These are phyloP conservation scores for Limnanthes douglasii DNA, from an alignment of 345 rosid genomes.

Conservation along the genomic window DNA sequence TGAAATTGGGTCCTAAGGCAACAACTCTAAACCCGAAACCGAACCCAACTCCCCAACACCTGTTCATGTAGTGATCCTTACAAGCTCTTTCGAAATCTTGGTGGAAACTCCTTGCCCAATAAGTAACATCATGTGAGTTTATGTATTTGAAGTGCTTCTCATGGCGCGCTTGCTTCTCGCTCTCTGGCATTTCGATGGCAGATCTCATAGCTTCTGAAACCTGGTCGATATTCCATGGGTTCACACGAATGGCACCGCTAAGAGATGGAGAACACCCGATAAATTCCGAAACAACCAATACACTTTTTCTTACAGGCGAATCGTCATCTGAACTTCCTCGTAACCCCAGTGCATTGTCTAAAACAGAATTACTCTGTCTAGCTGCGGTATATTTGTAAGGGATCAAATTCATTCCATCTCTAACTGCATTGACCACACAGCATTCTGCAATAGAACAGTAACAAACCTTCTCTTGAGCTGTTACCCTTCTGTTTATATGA, in stretches of 20 bases:
- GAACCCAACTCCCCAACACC: slow-evolving; percentile 64
- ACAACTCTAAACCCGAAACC: slow-evolving; percentile 59
- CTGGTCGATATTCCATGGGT: slow-evolving; percentile 65
- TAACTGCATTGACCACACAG: slow-evolving; percentile 60
- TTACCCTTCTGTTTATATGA: slow-evolving; percentile 29
- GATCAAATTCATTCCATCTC: slow-evolving; percentile 90
- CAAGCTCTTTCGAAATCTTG: slow-evolving; percentile 75
- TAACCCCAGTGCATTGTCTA: slow-evolving; percentile 42
- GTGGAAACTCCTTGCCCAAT: slow-evolving; percentile 67
- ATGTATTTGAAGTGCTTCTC: slow-evolving; percentile 76
- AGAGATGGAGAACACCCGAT: slow-evolving; percentile 86
- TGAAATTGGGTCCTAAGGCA: slow-evolving; percentile 52
- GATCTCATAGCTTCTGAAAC: slow-evolving; percentile 48
- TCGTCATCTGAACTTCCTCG: slow-evolving; percentile 16
- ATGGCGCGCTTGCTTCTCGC: slow-evolving; percentile 57
- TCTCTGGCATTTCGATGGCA: slow-evolving; percentile 24
- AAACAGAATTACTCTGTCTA: slow-evolving; percentile 51
- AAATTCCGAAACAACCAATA: slow-evolving; percentile 71
- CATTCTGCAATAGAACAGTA: slow-evolving; percentile 61
- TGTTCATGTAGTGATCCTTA: slow-evolving; percentile 45
- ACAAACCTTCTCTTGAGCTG: slow-evolving; percentile 48
- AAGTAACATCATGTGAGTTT: slow-evolving; percentile 64
- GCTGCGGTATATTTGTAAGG: slow-evolving; percentile 67
- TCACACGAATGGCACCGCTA: slow-evolving; percentile 76
- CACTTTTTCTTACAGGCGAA: slow-evolving; percentile 28